These are phyloP conservation scores for Panellus pusillus DNA, from an alignment of 768 basidiomycete species.

Conservation along the genomic window DNA sequence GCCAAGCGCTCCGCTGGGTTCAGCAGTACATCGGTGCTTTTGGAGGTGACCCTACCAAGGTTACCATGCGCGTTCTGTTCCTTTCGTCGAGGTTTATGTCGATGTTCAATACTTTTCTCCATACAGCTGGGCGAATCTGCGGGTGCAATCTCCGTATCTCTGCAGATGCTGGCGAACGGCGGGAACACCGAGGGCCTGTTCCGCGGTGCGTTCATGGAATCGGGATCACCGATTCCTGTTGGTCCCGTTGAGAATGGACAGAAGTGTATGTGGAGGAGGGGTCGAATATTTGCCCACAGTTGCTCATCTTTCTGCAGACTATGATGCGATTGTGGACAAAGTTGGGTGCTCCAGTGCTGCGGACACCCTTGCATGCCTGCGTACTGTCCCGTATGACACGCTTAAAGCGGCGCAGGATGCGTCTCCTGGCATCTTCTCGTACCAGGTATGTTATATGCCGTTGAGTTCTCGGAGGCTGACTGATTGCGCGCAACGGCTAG, in stretches of 20 bases:
- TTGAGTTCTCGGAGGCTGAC: too few species aligned
- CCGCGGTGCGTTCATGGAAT: conserved; percentile 53
- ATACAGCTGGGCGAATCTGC: conserved; percentile 55
- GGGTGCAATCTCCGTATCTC: conserved; percentile 52
- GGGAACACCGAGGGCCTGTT: conserved; percentile 48
- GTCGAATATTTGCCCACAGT: neutral
- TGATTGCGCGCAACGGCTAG: conserved; percentile 7
- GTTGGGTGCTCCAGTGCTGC: conserved; percentile 39
- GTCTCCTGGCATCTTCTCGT: conserved; percentile 42
- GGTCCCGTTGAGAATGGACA: conserved; percentile 47
- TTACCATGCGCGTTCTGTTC: conserved; percentile 41
- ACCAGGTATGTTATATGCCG: too few species aligned
- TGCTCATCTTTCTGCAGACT: conserved; percentile 26
- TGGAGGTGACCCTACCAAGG: conserved; percentile 61
- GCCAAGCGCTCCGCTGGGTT: conserved; percentile 63
- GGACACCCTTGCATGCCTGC: conserved; percentile 48
- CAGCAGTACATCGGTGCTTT: conserved; percentile 61
- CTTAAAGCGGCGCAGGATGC: conserved; percentile 45
- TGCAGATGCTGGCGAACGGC: conserved; percentile 50
- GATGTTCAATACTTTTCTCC: neutral
- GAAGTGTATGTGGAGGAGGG: conserved; percentile 23
- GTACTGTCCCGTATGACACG: conserved; percentile 35
- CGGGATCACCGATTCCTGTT: conserved; percentile 47
- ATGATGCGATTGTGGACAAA: conserved; percentile 41
- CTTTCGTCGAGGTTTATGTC: neutral